These are phyloP conservation scores for Hypoxylon sp. DNA, from an alignment of 2,329 filamentous ascomycete genomes.

Conservation along the genomic window DNA sequence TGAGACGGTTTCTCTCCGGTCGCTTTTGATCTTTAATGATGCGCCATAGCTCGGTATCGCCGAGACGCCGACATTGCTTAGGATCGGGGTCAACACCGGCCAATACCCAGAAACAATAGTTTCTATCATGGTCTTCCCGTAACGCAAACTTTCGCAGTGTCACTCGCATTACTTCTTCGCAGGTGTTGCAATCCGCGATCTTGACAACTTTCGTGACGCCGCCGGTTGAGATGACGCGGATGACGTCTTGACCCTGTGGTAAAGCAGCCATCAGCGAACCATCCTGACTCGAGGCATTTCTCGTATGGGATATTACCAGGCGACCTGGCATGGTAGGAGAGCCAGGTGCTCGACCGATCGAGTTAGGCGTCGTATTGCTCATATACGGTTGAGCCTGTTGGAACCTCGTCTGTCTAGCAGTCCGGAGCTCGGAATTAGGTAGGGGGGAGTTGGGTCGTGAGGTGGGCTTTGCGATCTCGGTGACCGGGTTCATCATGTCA, in stretches of 20 bases:
- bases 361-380: conserved; percentile 65
- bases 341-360: conserved; percentile 68
- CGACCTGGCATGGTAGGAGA: conserved; percentile 73
- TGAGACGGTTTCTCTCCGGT: conserved; percentile 90
- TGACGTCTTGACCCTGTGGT: conserved; percentile 88
- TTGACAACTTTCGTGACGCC: conserved; percentile 95
- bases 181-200: conserved; percentile 90
- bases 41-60: conserved; percentile 89
- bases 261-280: conserved; percentile 88
- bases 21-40: conserved; percentile 90
- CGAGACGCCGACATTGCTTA: conserved; percentile 83
- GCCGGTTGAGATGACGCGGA: conserved; percentile 92
- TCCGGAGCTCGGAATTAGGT: conserved; percentile 69
- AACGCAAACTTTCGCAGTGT: conserved; percentile 90
- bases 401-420: conserved; percentile 69
- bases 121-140: conserved; percentile 90
- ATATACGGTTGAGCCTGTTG: conserved; percentile 64
- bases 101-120: conserved; percentile 97
- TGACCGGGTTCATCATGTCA: conserved; percentile 63
- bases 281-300: conserved; percentile 88
- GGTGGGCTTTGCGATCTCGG: conserved; percentile 66
- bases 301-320: conserved; percentile 77
- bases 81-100: conserved; percentile 88
- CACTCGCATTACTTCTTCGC: conserved; percentile 92
- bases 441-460: conserved; percentile 81